Percentiles rank a stretch among this genome's conserved stretches.
Conservation (phyloP, 2,329 filamentous ascomycete species). For the Coniochaeta hoffmannii region DNA sequence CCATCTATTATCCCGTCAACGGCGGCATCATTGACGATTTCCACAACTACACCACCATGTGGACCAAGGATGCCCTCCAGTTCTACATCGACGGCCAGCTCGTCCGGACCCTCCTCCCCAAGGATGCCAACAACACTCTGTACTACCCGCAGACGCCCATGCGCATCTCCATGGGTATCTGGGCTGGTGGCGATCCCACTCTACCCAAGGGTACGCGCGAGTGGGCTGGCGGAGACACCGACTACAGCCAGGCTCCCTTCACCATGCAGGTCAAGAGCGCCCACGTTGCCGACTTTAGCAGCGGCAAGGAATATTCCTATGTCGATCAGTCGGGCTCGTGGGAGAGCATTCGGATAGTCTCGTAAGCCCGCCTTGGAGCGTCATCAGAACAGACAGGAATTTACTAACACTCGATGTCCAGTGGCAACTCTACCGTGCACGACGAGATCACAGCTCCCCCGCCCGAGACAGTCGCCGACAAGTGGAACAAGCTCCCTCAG, state of each 20-base stretch:
- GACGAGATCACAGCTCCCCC: conserved; percentile 33
- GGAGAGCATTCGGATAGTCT: conserved; percentile 53
- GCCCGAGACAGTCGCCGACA: conserved; percentile 38
- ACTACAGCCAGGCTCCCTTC: conserved; percentile 60
- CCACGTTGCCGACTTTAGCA: conserved; percentile 49
- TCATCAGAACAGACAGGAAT: background rate
- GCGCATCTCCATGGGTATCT: conserved; percentile 61
- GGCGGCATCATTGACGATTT: conserved; percentile 50
- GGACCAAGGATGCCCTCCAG: conserved; percentile 59
- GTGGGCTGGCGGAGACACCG: conserved; percentile 64
- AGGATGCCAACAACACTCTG: conserved; percentile 52
- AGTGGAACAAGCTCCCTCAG: conserved; percentile 44
- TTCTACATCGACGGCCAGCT: conserved; percentile 64
- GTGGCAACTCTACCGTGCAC: conserved; percentile 50
- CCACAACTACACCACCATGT: conserved; percentile 71
- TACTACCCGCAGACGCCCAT: conserved; percentile 73
- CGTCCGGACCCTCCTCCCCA: conserved; percentile 55
- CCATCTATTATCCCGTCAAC: conserved; percentile 47
- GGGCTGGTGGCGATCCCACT: conserved; percentile 52
- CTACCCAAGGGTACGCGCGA: conserved; percentile 50
- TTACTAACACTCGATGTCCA: conserved; percentile 15
- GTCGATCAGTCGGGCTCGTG: conserved; percentile 53
- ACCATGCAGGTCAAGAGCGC: conserved; percentile 65
- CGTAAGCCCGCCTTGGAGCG: conserved; percentile 33
- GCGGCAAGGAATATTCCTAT: conserved; percentile 59